Conservation (phyloP, 2,329 filamentous ascomycete genomes). For the Fusarium sp. region DNA sequence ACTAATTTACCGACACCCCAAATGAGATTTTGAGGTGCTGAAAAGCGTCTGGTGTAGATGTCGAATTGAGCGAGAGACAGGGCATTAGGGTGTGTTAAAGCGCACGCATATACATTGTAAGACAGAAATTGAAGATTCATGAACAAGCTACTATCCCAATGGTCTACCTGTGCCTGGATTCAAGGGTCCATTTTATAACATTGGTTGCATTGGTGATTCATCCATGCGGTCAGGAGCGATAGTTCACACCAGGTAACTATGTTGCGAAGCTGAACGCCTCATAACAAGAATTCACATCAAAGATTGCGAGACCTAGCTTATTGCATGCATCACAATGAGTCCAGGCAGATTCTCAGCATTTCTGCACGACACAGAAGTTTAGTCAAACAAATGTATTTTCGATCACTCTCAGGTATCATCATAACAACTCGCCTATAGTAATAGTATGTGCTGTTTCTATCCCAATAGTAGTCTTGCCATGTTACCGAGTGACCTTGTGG, state of each 20-base stretch:
- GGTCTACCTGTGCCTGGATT: background rate
- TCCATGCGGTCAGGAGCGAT: background rate
- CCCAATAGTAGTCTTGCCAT: background rate
- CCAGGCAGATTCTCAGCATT: background rate
- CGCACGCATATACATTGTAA: background rate
- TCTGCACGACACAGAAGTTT: background rate
- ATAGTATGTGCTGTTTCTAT: background rate
- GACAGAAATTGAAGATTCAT: background rate
- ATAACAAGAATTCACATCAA: background rate
- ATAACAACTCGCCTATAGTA: background rate
- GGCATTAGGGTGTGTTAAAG: background rate
- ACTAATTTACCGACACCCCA: background rate
- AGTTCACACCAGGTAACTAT: background rate
- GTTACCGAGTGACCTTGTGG: background rate
- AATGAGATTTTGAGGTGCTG: conserved; percentile 4
- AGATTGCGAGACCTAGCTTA: background rate
- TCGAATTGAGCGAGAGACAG: background rate
- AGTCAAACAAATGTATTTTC: background rate
- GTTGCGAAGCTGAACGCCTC: background rate
- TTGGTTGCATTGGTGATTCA: background rate
- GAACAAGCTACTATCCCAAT: background rate
- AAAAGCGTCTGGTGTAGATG: background rate
- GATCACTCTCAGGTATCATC: background rate
- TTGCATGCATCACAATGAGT: background rate
- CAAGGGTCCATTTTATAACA: too few species aligned